Evolutionary conservation across 495 filamentous ascomycete genomes (phyloP).

Genomic region (Talaromyces borbonicus): DNA sequence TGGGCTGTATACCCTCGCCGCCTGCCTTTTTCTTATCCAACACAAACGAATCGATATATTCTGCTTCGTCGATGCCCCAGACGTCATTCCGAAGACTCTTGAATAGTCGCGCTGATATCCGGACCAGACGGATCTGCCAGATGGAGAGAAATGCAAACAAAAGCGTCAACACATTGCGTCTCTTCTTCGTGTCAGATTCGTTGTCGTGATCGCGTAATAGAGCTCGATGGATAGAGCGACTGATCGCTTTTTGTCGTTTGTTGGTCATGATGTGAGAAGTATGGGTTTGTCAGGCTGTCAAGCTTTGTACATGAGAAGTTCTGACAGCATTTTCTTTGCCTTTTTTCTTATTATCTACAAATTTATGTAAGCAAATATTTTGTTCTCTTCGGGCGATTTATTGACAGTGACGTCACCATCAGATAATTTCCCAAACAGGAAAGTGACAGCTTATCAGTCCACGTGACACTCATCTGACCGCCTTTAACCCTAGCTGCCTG

Average conservation of each 20-base stretch:
- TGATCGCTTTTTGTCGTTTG: constrained; percentile 22
- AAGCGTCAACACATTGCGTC: constrained; percentile 8
- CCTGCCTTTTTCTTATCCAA: constrained; percentile 14
- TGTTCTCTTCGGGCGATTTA: too few species aligned
- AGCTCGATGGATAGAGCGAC: constrained; percentile 25
- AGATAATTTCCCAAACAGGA: constrained; percentile 6
- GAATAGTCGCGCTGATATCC: constrained; percentile 21
- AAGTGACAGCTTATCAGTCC: neutral
- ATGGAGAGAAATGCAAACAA: constrained; percentile 30
- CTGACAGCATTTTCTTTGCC: too few species aligned
- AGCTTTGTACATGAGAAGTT: too few species aligned
- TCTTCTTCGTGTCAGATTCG: neutral
- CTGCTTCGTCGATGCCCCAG: constrained; percentile 44
- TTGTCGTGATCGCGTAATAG: constrained; percentile 20
- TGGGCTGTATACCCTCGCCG: constrained; percentile 27
- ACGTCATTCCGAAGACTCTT: constrained; percentile 23
- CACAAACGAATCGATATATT: constrained; percentile 46
- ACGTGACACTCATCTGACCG: constrained; percentile 18
- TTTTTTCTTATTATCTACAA: too few species aligned
- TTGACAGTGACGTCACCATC: constrained; percentile 5
- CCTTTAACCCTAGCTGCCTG: too few species aligned
- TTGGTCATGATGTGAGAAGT: constrained; percentile 6
- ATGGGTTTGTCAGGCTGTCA: too few species aligned
- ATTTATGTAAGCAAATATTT: too few species aligned
- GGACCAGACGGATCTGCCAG: constrained; percentile 23